phyloP scores from a whole-genome alignment of 164 flowering plant species.

The Protea cynaroides region DNA sequence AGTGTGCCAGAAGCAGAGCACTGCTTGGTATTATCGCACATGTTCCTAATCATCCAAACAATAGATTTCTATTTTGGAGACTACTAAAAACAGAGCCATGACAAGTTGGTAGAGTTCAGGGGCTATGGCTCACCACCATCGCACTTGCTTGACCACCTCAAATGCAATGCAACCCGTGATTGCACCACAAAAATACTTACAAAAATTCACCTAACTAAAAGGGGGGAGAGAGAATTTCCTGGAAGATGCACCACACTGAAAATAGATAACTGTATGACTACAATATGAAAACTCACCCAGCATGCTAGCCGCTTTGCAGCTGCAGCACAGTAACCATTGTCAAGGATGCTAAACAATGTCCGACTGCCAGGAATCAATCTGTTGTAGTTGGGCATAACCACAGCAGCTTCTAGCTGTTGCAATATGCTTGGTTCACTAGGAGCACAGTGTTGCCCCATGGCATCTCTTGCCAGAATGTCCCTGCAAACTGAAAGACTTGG shows the following conservation, averaged over 20 bases:
- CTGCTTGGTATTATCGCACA: neutral
- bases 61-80: neutral
- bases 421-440: slow-evolving; percentile 83
- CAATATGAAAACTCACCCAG: slow-evolving; percentile 61
- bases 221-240: no score
- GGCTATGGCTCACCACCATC: no score
- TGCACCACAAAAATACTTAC: no score
- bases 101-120: no score
- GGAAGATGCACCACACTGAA: no score
- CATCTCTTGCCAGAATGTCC: slow-evolving; percentile 61
- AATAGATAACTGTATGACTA: neutral
- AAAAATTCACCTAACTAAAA: no score
- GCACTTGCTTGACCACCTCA: no score
- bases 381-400: slow-evolving; percentile 89
- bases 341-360: slow-evolving; percentile 59
- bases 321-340: slow-evolving; percentile 67
- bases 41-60: neutral
- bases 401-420: slow-evolving; percentile 94
- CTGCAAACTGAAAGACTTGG: slow-evolving; percentile 77
- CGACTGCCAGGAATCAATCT: slow-evolving; percentile 78
- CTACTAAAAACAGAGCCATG: no score
- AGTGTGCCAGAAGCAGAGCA: no score
- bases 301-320: slow-evolving; percentile 96
- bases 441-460: slow-evolving; percentile 86
- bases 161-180: neutral